Conservation (phyloP, 2,329 filamentous ascomycete genomes). For the Talaromyces sp. region DNA sequence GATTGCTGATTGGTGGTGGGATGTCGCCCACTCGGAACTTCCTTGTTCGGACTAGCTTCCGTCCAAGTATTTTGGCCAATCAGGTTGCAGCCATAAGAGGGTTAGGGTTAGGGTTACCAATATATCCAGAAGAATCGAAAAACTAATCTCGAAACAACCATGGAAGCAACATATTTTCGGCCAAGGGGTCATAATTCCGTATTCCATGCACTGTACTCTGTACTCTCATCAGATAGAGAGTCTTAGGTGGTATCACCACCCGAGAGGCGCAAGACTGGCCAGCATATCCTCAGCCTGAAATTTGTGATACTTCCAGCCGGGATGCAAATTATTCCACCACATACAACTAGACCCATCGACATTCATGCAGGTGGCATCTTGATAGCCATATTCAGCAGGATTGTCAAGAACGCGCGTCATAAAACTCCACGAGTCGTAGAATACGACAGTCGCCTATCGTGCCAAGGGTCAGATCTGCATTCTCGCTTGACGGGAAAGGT, state of each 20-base stretch:
- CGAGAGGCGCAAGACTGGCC: constrained; percentile 9
- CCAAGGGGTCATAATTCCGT: too few species aligned
- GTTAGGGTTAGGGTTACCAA: too few species aligned
- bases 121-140: too few species aligned
- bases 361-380: constrained; percentile 13
- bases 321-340: constrained; percentile 17
- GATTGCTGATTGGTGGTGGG: too few species aligned
- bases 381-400: constrained; percentile 12
- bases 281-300: constrained; percentile 12
- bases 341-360: constrained; percentile 15
- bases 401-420: constrained; percentile 16
- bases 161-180: not conserved
- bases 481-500: not conserved
- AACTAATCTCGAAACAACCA: too few species aligned
- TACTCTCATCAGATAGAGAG: not conserved
- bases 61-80: too few species aligned
- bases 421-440: constrained; percentile 15
- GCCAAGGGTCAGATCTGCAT: not conserved
- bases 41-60: too few species aligned
- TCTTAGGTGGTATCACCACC: constrained; percentile 2
- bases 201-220: not conserved
- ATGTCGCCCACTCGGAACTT: too few species aligned
- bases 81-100: too few species aligned
- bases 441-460: constrained; percentile 8
- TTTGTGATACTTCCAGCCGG: constrained; percentile 14